phyloP scores from a whole-genome alignment of 1,284 basidiomycete species.

The Cutaneotrichosporon sp. region DNA sequence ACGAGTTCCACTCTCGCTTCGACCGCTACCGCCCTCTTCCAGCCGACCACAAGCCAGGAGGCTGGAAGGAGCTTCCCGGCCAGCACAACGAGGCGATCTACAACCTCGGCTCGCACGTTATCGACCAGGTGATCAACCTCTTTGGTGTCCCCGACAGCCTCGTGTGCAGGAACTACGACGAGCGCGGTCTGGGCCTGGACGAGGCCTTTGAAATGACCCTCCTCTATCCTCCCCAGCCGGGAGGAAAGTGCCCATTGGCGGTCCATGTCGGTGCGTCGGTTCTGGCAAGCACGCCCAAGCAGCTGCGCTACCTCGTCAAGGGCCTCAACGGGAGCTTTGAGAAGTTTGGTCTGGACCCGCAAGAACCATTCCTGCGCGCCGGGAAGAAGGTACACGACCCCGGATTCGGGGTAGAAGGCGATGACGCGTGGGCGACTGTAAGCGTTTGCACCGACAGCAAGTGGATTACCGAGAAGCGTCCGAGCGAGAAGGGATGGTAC shows the following conservation, averaged over 20 bases:
- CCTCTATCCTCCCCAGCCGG: slow-evolving; percentile 59
- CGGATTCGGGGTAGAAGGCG: slow-evolving; percentile 29
- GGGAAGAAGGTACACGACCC: slow-evolving; percentile 27
- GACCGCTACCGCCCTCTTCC: slow-evolving; percentile 70
- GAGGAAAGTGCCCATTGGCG: slow-evolving; percentile 59
- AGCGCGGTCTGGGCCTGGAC: slow-evolving; percentile 46
- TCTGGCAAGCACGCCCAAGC: slow-evolving; percentile 62
- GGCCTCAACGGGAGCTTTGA: slow-evolving; percentile 68
- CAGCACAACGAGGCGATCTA: slow-evolving; percentile 53
- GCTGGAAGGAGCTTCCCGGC: slow-evolving; percentile 56
- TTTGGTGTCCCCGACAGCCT: slow-evolving; percentile 72
- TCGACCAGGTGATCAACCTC: slow-evolving; percentile 73
- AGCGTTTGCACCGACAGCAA: slow-evolving; percentile 14
- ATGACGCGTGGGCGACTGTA: slow-evolving; percentile 29
- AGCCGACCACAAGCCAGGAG: slow-evolving; percentile 55
- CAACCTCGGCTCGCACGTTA: slow-evolving; percentile 57
- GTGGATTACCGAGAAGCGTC: slow-evolving; percentile 11
- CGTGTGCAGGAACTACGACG: slow-evolving; percentile 45
- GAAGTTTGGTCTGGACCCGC: slow-evolving; percentile 74
- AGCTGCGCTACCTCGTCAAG: slow-evolving; percentile 64
- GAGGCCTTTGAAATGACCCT: slow-evolving; percentile 63
- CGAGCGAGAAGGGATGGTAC: slow-evolving; percentile 27
- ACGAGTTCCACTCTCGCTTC: slow-evolving; percentile 56
- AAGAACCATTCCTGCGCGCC: slow-evolving; percentile 61
- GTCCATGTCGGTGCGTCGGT: slow-evolving; percentile 68